Conservation (phyloP, 768 basidiomycete species). For the Psilocybe subaeruginosa region DNA sequence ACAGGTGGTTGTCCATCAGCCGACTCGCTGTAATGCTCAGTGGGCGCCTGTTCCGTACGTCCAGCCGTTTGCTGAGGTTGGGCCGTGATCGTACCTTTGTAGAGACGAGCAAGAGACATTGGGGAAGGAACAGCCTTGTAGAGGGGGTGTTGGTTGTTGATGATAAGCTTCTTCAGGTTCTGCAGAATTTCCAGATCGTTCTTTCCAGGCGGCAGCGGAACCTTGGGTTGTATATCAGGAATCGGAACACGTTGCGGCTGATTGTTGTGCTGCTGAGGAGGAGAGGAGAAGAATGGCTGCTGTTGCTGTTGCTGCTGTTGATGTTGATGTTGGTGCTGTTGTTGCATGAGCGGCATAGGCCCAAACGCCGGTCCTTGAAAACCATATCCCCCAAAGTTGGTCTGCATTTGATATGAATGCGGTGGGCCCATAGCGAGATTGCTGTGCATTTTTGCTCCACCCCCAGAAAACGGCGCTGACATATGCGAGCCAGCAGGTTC, state of each 20-base stretch:
- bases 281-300: constrained; percentile 10
- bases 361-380: constrained; percentile 33
- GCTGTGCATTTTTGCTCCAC: constrained; percentile 24
- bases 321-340: constrained; percentile 25
- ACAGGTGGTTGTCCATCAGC: constrained; percentile 1
- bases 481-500: constrained; percentile 45
- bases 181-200: constrained; percentile 76
- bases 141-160: constrained; percentile 70
- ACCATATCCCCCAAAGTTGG: constrained; percentile 39
- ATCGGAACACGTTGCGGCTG: constrained; percentile 22
- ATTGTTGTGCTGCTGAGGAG: constrained; percentile 13
- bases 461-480: constrained; percentile 33
- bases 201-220: constrained; percentile 50
- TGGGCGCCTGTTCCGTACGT: constrained; percentile 2
- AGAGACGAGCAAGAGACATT: constrained; percentile 62
- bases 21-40: constrained; percentile 5
- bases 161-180: constrained; percentile 74
- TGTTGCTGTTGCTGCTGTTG: constrained; percentile 24
- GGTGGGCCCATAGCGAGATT: constrained; percentile 25
- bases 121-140: constrained; percentile 72
- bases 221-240: constrained; percentile 18
- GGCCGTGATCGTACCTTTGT: constrained; percentile 50
- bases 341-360: constrained; percentile 32
- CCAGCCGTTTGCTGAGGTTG: constrained; percentile 9
- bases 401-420: constrained; percentile 34